Base-by-base conservation (phyloP, 768 basidiomycete species). In the Mycena pura region DNA sequence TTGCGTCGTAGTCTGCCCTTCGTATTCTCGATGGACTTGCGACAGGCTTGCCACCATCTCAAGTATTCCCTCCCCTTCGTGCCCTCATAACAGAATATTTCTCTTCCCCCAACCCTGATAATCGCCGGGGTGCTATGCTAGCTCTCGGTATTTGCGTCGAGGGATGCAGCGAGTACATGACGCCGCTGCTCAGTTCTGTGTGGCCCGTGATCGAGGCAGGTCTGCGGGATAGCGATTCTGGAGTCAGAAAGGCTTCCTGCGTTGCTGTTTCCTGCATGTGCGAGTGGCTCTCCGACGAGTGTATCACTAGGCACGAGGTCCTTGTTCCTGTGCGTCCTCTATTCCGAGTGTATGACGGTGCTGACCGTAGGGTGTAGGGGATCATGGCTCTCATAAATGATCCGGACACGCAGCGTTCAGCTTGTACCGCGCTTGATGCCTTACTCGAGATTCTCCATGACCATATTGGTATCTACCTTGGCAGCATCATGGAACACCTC, bases 131-230 rank as follows among this genome's bases (percentile, higher is more conserved):
- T 46, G 96, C 95, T 8, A 90, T 99, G 79, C 93, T 96, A 69
- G 92, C 96, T 1, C 87, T 99, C 48, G 97, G 97, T 65, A 93
- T 99, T 48, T 87, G 89, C 43, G 95, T 99, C 58, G 97, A 99
- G 74, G 97, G 97, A 17, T 98, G 96, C 81, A 93, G 91, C 77
- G 96, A 99, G 80, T 99, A 81, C 78, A 98, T 99, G 87, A 93
- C 94, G 31, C 94, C 96, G 9, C 84, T 95, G 67, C 94, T 99
- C 84, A 76, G 74, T 61, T 84, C 93, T 69, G 89, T 99, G 27
- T 99, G 97, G 97, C 95, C 96, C 1, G 82, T 96, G 56, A 88
- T 99, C 68, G 92, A 97, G 71, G 82, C 86, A 47, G 96, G 96
- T 66, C 86, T 99, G 29, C 84, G 83, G 61, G 97, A 99, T 72